Evolutionary conservation across 768 basidiomycete species (phyloP), one percentile per base, ranked within the genome.

Genomic region (Panaeolus cyanescens): DNA sequence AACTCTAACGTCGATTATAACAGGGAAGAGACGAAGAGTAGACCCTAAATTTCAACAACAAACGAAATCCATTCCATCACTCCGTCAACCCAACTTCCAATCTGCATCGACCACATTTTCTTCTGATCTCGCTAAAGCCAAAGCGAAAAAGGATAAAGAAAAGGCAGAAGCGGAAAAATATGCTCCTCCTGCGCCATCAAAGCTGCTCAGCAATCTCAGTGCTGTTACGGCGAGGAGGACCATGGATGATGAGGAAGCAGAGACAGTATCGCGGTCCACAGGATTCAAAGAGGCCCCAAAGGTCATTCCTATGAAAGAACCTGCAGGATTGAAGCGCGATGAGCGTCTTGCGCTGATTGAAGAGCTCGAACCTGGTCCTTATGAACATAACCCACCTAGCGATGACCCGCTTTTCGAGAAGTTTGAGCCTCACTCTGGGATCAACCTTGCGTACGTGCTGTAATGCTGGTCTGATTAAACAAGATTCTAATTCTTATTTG

Each of bases 401-500:
- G 89, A 91, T 20, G 95, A 96, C 69, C 90, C 91, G 0, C 67
- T 77, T 15, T 99, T 96, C 68, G 80, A 89, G 63, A 83, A 77
- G 55, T 71, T 95, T 4, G 97, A 99, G 71, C 97, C 97, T 1
- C 92, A 97, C 75, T 96, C 95, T 30, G 86, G 89, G 5, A 96
- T 98, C 54, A 83, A 88, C 55, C 80, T 99, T 25, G 80, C 74
- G 96, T 97, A 70, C 60, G 92, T 83, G 28, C 8, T 61, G 50
- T 59, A 13, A 25, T 22, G 56, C 55, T 31, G 17, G 56, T 65
- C 19, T 56, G 55, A 31, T 12, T 5, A 13, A 36, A 56, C 55
- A 19, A 55, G 37, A 20, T 59, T 40, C 62, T 36, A n/a, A 30
- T 59, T 6, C n/a, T 61, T 2, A 40, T 54, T 30, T 32, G 20